Base-by-base conservation (phyloP, 768 basidiomycete genomes). In the Mycena sanguinolenta region DNA sequence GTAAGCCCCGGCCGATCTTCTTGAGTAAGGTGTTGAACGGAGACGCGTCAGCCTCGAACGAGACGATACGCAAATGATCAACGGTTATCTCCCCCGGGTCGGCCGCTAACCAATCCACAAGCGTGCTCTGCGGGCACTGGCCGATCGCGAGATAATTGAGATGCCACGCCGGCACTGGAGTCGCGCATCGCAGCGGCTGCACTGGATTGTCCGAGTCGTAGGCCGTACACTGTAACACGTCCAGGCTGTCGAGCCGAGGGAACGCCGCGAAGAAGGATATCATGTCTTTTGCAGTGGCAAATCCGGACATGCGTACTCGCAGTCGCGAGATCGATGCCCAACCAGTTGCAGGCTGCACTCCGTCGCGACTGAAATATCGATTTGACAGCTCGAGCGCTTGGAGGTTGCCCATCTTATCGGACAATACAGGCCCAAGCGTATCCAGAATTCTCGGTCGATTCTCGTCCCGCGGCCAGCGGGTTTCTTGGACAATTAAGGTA, bases 81-180 rank as follows among this genome's bases (percentile, higher is more conserved):
- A 72, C 57, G 17, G 42, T n/a, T 6, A 72, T 19, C 16, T 30
- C 46, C 34, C 57, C 52, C 3, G 46, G 49, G 16, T 36, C 46
- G 12, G 55, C n/a, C 21, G 54, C 38, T 30, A 72, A 39, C 70
- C 70, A 67, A 13, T 59, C 61, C 38, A 67, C 34, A n/a, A 72
- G 61, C n/a, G 57, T 23, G 10, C 9, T 72, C 50, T 54, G 55
- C 27, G 65, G 70, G 17, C 63, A 67, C 34, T 57, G 57, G 36
- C 66, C 70, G 27, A 72, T 4, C 34, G 70, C 70, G 39, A 72
- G 60, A 23, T 58, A 59, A 14, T 34, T 38, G 14, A 67, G 58
- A 19, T 63, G 57, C 68, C 68, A 63, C 25, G 38, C 34, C 3
- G 70, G 57, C 36, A 67, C 27, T n/a, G 23, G 19, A 14, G 63